Evolutionary conservation across 352 stramenopile genomes (phyloP), one percentile per base, ranked within the genome.

Genomic region (Elongisporangium undulatum): DNA sequence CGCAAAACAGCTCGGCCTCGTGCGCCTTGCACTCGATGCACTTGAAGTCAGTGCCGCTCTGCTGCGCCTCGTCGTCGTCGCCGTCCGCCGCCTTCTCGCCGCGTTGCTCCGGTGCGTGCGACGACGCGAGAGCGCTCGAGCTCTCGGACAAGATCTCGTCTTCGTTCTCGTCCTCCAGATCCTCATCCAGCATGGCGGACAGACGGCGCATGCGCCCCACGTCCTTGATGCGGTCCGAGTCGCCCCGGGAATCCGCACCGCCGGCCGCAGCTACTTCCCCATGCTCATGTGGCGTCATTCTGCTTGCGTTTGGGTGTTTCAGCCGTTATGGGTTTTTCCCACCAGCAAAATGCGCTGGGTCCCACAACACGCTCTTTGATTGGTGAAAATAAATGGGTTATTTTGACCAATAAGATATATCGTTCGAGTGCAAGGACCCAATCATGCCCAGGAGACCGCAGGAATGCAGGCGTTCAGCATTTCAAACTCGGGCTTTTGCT

Each of bases 171-270:
- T 83, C 77, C 55, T 77, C 63, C 55, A 72, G 57, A 17, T 75
- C 76, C 59, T 91, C 81, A 53, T 91, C 79, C 54, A 93, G 69
- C 57, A 93, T 74, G 68, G 81, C 84, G n/a, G 84, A 91, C 41
- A 93, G 84, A 66, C 75, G 88, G 53, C 84, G 81, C 74, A 90
- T 82, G 63, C 84, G 84, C 61, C 85, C 85, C 50, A 90, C 62
- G 51, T 41, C 29, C 29, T 41, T 41, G 9, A 41, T 41, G 29
- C 29, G 9, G 29, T 41, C 29, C 29, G 29, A 41, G 4, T 41
- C 29, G 29, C 4, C 29, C 29, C 29, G 1, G 29, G 29, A 41
- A 9, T 4, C 9, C 4, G 29, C 9, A 9, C 29, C 29, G 13
- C 5, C 5, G 8, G 29, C 29, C 4, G 13, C 29, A 41, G 29